Conservation (phyloP, 2,329 filamentous ascomycete species). For the Lecanicillium sp. region DNA sequence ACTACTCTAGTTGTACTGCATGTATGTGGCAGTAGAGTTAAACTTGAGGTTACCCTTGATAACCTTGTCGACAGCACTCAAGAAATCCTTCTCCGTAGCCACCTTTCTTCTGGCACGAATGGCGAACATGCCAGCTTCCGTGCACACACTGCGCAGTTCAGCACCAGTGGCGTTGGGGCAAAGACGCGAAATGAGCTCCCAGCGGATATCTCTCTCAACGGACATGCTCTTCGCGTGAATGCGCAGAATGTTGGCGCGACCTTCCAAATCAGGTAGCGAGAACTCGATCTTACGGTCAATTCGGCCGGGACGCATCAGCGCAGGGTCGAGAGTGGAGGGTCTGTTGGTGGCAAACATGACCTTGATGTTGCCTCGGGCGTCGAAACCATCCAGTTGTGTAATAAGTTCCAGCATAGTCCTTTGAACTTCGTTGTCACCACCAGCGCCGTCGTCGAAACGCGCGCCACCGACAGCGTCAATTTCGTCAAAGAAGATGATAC, state of each 20-base stretch:
- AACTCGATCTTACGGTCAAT: slow-evolving; percentile 99
- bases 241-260: slow-evolving; percentile 91
- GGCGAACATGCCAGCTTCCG: slow-evolving; percentile 97
- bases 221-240: slow-evolving; percentile 99
- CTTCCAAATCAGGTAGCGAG: slow-evolving; percentile 92
- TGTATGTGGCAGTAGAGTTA: slow-evolving; percentile 96
- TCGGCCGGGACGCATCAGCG: slow-evolving; percentile 91
- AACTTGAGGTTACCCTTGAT: slow-evolving; percentile 99
- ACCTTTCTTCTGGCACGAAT: slow-evolving; percentile 94
- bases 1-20: slow-evolving; percentile 85
- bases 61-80: slow-evolving; percentile 97
- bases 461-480: slow-evolving; percentile 94
- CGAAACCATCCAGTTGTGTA: slow-evolving; percentile 94
- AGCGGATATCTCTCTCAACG: slow-evolving; percentile 95
- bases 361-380: slow-evolving; percentile 96
- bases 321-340: slow-evolving; percentile 92
- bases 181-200: slow-evolving; percentile 95
- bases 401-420: slow-evolving; percentile 97
- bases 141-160: slow-evolving; percentile 92
- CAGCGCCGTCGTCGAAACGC: slow-evolving; percentile 92
- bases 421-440: slow-evolving; percentile 96
- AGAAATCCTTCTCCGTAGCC: slow-evolving; percentile 96
- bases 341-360: slow-evolving; percentile 99
- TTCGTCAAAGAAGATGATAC: slow-evolving; percentile 97
- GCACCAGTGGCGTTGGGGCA: slow-evolving; percentile 97